Conservation (phyloP, 2,329 filamentous ascomycete genomes). For the Mycosphaerella arachidis region DNA sequence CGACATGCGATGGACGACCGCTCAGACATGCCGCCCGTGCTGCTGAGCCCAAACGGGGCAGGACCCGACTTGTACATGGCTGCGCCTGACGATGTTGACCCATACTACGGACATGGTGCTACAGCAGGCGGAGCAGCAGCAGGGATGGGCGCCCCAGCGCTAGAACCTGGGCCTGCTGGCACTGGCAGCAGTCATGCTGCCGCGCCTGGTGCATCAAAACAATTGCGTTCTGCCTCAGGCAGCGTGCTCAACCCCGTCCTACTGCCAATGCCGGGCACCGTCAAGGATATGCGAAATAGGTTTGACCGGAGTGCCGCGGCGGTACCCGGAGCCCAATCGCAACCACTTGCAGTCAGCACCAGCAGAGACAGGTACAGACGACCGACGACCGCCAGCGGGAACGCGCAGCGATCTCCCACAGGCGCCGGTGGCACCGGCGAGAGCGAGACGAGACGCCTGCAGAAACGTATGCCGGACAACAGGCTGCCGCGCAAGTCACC, state of each 20-base stretch:
- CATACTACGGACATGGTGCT: constrained; percentile 3
- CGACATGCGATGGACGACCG: constrained; percentile 1
- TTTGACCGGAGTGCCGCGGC: constrained; percentile 57
- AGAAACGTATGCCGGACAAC: constrained; percentile 27
- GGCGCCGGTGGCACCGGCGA: constrained; percentile 20
- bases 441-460: constrained; percentile 24
- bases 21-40: background rate
- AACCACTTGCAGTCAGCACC: constrained; percentile 23
- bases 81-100: background rate
- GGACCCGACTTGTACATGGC: background rate
- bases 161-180: background rate
- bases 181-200: background rate
- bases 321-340: constrained; percentile 12
- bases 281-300: constrained; percentile 73
- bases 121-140: constrained; percentile 3
- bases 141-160: background rate
- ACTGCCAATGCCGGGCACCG: constrained; percentile 36
- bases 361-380: constrained; percentile 26
- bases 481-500: constrained; percentile 27
- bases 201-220: constrained; percentile 1
- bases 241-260: constrained; percentile 29
- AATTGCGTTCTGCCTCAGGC: constrained; percentile 22
- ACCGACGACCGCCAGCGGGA: constrained; percentile 17
- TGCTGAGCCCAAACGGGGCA: constrained; percentile 1
- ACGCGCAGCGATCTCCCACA: constrained; percentile 24